Percentiles rank a stretch among this genome's conserved stretches.
Evolutionary conservation across 805 yeast species (phyloP).

Genomic region (Lipomyces mesembrius): DNA sequence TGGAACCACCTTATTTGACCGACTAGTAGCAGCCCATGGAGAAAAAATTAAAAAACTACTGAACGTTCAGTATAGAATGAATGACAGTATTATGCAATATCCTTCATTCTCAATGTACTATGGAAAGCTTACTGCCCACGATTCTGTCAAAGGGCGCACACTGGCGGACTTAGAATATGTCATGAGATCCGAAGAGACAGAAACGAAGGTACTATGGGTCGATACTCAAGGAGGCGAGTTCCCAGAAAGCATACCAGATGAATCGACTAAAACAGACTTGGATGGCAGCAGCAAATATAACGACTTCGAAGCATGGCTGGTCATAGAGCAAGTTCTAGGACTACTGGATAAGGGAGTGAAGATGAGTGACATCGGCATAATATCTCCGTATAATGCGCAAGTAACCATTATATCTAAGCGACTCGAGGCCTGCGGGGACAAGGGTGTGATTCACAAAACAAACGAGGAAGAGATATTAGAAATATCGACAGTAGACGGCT

Average conservation of each 20-base stretch:
- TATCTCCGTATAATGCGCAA: slow-evolving; percentile 91
- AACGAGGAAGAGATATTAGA: slow-evolving; percentile 57
- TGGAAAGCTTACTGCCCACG: slow-evolving; percentile 65
- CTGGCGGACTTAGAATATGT: slow-evolving; percentile 62
- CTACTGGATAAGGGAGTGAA: slow-evolving; percentile 59
- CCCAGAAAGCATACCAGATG: slow-evolving; percentile 59
- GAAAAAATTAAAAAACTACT: slow-evolving; percentile 60
- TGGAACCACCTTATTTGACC: slow-evolving; percentile 77
- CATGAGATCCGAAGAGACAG: slow-evolving; percentile 59
- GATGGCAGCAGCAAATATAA: slow-evolving; percentile 63
- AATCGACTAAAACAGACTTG: slow-evolving; percentile 34
- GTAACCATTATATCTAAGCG: slow-evolving; percentile 62
- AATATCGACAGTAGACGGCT: slow-evolving; percentile 91
- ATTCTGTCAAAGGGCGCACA: slow-evolving; percentile 54
- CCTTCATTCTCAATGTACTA: slow-evolving; percentile 71
- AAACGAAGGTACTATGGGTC: slow-evolving; percentile 70
- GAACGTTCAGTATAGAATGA: slow-evolving; percentile 88
- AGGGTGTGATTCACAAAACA: slow-evolving; percentile 41
- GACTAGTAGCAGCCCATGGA: slow-evolving; percentile 60
- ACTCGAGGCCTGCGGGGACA: slow-evolving; percentile 45
- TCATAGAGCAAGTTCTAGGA: slow-evolving; percentile 57
- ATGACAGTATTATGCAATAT: slow-evolving; percentile 73
- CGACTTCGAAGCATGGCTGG: slow-evolving; percentile 73
- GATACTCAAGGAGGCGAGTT: slow-evolving; percentile 92
- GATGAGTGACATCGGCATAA: slow-evolving; percentile 71